Percentiles rank a stretch among this genome's conserved stretches.
These are phyloP conservation scores for Phialophora verrucosa DNA, from an alignment of 2,329 filamentous ascomycete species.

Conservation along the genomic window DNA sequence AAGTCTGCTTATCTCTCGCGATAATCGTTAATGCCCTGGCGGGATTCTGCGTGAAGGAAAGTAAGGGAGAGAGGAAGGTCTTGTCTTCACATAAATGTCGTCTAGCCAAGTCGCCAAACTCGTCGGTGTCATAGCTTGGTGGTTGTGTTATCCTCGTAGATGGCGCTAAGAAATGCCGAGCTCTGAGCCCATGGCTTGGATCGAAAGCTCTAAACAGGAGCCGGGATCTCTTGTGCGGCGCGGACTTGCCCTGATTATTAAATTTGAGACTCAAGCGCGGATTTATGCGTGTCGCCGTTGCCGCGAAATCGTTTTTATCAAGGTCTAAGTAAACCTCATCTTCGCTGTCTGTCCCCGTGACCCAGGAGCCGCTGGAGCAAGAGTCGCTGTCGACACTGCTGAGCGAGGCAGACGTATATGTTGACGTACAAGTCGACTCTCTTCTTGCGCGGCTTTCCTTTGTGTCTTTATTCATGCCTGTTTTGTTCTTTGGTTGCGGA, in stretches of 20 bases:
- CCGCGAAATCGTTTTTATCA: slow-evolving; percentile 2
- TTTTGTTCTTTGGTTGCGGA: no score
- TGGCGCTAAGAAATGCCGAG: neutral
- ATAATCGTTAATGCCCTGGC: slow-evolving; percentile 21
- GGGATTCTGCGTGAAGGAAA: slow-evolving; percentile 23
- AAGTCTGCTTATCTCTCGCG: neutral
- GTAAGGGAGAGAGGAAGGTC: slow-evolving; percentile 26
- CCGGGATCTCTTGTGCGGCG: neutral
- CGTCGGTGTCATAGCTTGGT: slow-evolving; percentile 5
- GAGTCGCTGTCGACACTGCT: slow-evolving; percentile 1
- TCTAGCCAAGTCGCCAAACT: slow-evolving; percentile 15
- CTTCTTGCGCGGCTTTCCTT: neutral
- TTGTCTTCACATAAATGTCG: slow-evolving; percentile 23
- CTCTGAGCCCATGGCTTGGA: neutral
- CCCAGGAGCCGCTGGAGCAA: slow-evolving; percentile 7
- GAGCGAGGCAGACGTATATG: neutral
- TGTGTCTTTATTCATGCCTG: neutral
- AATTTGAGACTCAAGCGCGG: neutral
- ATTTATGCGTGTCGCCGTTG: neutral
- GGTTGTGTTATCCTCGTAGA: neutral
- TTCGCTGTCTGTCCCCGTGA: neutral
- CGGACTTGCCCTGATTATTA: slow-evolving; percentile 4
- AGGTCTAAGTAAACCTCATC: neutral
- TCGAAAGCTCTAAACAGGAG: slow-evolving; percentile 19
- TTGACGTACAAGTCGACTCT: neutral